Base-by-base conservation (phyloP, 1,139 yeast genomes). In the Kodamaea sp. region DNA sequence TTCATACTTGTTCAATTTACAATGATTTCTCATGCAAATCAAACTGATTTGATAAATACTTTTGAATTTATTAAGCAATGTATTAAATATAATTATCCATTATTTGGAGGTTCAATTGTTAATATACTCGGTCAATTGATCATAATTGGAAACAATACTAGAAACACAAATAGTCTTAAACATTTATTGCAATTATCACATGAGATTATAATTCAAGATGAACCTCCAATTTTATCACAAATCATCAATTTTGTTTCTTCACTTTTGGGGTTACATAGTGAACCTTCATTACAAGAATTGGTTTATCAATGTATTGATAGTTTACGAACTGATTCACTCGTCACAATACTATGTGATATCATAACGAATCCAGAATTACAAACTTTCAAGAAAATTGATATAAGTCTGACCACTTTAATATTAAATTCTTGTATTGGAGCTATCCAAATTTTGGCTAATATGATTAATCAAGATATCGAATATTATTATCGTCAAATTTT, bases 351-450 rank as follows among this genome's bases (percentile, higher is more conserved):
- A 2, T 54, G 63, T 42, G 62, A 59, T 3, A 44, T 55, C 2
- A 45, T 68, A 2, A 54, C 49, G 22, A 57, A 57, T 35, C 60
- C 59, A 5, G 65, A 58, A 9, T 41, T 67, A 15, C 59, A 54
- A 31, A 49, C 50, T 6, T 55, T 43, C 35, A 49, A 34, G 7
- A 8, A 40, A 1, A 15, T 30, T 9, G 24, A 38, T 11, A 33
- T 41, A 29, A 42, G 34, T 27, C 8, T 31, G 6, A 12, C 32
- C 2, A 41, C 48, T 2, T 20, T 25, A 2, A 32, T 48, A 1
- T 32, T 70, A 6, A 66, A 66, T 44, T 64, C 78, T 11, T 65
- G 77, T 42, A 53, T 73, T 20, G 86, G 85, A 1, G 75, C 84
- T 0, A 69, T 64, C n/a, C 58, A 57, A 37, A 37, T 63, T 6